Evolutionary conservation across 495 filamentous ascomycete genomes (phyloP).

Genomic region (Tuber aestivum): DNA sequence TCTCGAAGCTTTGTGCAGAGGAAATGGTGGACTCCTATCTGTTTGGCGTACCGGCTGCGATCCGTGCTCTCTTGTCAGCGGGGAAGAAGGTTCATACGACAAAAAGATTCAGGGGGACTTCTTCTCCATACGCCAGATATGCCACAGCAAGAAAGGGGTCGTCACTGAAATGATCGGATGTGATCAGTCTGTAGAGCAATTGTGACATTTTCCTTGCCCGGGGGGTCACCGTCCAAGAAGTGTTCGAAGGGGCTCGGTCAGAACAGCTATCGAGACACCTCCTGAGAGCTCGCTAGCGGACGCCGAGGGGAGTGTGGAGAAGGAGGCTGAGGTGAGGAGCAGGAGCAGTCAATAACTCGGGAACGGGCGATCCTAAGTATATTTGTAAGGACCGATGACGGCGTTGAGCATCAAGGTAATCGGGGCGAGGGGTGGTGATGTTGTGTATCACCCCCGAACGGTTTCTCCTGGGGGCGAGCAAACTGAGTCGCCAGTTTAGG

Average conservation of each 20-base stretch:
- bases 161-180: slow-evolving; percentile 76
- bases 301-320: slow-evolving; percentile 9
- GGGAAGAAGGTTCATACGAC: slow-evolving; percentile 13
- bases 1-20: slow-evolving; percentile 72
- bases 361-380: slow-evolving; percentile 21
- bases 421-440: slow-evolving; percentile 25
- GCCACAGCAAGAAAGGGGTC: slow-evolving; percentile 72
- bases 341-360: slow-evolving; percentile 20
- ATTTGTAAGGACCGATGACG: slow-evolving; percentile 32
- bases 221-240: slow-evolving; percentile 46
- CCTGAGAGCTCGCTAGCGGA: not conserved
- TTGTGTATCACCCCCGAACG: slow-evolving; percentile 27
- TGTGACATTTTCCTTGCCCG: slow-evolving; percentile 43
- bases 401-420: slow-evolving; percentile 17
- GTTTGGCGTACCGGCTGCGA: slow-evolving; percentile 67
- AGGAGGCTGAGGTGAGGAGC: slow-evolving; percentile 7
- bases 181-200: slow-evolving; percentile 69
- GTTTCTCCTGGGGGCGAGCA: slow-evolving; percentile 22
- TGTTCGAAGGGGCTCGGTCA: slow-evolving; percentile 18
- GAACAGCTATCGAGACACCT: slow-evolving; percentile 5
- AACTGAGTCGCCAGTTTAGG: slow-evolving; percentile 17
- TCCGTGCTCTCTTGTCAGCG: slow-evolving; percentile 29
- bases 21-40: slow-evolving; percentile 75
- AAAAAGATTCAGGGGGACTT: slow-evolving; percentile 16
- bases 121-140: slow-evolving; percentile 62